Conservation (phyloP, 2,329 filamentous ascomycete genomes). For the Apiospora koreana region DNA sequence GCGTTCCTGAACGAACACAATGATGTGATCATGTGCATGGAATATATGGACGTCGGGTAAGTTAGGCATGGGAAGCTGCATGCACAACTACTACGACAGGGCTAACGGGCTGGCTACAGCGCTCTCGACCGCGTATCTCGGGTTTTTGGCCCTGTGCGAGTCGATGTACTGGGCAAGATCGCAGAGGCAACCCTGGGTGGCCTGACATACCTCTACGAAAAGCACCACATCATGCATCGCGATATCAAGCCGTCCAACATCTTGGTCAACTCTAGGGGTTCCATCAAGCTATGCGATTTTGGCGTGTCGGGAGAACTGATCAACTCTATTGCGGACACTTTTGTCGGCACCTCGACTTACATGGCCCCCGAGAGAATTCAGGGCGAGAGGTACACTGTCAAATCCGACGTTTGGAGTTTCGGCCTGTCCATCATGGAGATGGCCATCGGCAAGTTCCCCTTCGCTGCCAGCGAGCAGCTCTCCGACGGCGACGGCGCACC, state of each 20-base stretch:
- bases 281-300: slow-evolving; percentile 98
- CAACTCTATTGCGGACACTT: slow-evolving; percentile 97
- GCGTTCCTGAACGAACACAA: slow-evolving; percentile 96
- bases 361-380: slow-evolving; percentile 99
- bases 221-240: slow-evolving; percentile 97
- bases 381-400: slow-evolving; percentile 94
- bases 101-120: slow-evolving; percentile 48
- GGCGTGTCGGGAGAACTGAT: slow-evolving; percentile 97
- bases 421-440: slow-evolving; percentile 95
- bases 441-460: slow-evolving; percentile 96
- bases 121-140: slow-evolving; percentile 92
- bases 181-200: slow-evolving; percentile 93
- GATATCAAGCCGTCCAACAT: slow-evolving; percentile 99
- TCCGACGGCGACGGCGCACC: slow-evolving; percentile 79
- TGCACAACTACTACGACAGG: slow-evolving; percentile 12
- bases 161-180: slow-evolving; percentile 97
- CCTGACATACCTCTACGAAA: slow-evolving; percentile 90
- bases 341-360: slow-evolving; percentile 97
- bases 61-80: slow-evolving; percentile 34
- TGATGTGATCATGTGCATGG: slow-evolving; percentile 99
- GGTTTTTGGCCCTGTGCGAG: slow-evolving; percentile 90
- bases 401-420: slow-evolving; percentile 98
- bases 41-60: slow-evolving; percentile 99
- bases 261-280: slow-evolving; percentile 87
- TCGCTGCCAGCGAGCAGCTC: slow-evolving; percentile 71